Percentiles rank a stretch among this genome's conserved stretches.
These are phyloP conservation scores for Vitis hybrid DNA, from an alignment of 177 flowering plant species.

Conservation along the genomic window DNA sequence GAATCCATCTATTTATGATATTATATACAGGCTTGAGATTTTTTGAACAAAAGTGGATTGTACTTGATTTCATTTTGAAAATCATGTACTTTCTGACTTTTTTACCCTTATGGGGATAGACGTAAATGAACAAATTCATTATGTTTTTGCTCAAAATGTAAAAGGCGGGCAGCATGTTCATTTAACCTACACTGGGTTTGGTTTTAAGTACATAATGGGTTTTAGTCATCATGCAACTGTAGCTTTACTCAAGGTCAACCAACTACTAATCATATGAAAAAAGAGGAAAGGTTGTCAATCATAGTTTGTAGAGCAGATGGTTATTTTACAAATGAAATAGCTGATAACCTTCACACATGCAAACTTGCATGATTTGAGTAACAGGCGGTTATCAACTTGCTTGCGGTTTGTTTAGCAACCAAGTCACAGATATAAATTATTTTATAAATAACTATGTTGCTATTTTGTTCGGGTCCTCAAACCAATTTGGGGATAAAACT, in stretches of 20 bases:
- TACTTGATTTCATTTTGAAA: background rate
- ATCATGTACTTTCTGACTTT: background rate
- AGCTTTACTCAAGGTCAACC: background rate
- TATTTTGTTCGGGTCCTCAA: conserved; percentile 2
- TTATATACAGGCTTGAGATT: background rate
- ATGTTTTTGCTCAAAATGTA: too few relatives aligned
- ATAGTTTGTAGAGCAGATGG: background rate
- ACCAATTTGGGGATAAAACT: background rate
- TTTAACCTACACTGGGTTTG: too few relatives aligned
- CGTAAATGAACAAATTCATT: too few relatives aligned
- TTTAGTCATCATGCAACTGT: background rate
- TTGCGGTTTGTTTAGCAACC: background rate
- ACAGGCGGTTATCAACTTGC: background rate
- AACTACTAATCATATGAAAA: background rate
- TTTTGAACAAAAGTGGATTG: background rate
- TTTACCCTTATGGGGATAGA: background rate
- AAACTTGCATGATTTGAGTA: background rate
- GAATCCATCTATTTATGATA: conserved; percentile 6
- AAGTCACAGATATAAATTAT: background rate
- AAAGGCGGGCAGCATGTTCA: too few relatives aligned
- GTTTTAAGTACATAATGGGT: background rate
- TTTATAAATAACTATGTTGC: background rate
- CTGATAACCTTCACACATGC: background rate
- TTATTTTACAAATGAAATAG: background rate
- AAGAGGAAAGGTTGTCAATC: background rate